Evolutionary conservation across 441 rosid species (phyloP), one percentile per base, ranked within the genome.

Genomic region (Populus hybrid): DNA sequence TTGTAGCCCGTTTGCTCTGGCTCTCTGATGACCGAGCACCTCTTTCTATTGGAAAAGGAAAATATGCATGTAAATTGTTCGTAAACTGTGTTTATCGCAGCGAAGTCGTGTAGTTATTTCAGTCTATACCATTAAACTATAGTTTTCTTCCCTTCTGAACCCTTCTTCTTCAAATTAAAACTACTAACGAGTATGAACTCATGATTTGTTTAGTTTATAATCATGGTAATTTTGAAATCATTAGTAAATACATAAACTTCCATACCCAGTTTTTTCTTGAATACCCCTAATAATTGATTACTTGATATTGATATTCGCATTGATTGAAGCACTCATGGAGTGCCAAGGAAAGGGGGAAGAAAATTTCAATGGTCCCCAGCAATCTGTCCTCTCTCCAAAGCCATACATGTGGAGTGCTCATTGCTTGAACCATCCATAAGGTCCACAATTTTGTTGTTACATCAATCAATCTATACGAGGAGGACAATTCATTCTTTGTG

Each of bases 41-140:
- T 67, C 32, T 30, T 26, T 74, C 12, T 80, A 68, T 70, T 61
- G 84, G 40, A 16, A 57, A 50, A 21, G 59, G 40, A 32, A 38
- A 18, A 7, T 26, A 35, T 26, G 36, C 11, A 12, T 65, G 14
- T n/a, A 14, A 67, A 67, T 38, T 11, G 64, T 42, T 71, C 21
- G 30, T 42, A 50, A 70, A 70, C 70, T 24, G 8, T 71, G 32
- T 30, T n/a, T 40, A 35, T 34, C 24, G 4, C 38, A 8, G 21
- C 9, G 9, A 67, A 35, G 8, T 5, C 32, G 8, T 26, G 70
- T 30, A 30, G 23, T 30, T 30, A 67, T 67, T 67, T 26, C 50
- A 42, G 14, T 42, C 0, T 3, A 30, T 30, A 30, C 42, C 42
- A 38, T 38, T 38, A 38, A 38, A 38, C 42, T 38, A 38, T 38